Evolutionary conservation across 257 asterid genomes (phyloP).

Genomic region (Voacanga thouarsii): DNA sequence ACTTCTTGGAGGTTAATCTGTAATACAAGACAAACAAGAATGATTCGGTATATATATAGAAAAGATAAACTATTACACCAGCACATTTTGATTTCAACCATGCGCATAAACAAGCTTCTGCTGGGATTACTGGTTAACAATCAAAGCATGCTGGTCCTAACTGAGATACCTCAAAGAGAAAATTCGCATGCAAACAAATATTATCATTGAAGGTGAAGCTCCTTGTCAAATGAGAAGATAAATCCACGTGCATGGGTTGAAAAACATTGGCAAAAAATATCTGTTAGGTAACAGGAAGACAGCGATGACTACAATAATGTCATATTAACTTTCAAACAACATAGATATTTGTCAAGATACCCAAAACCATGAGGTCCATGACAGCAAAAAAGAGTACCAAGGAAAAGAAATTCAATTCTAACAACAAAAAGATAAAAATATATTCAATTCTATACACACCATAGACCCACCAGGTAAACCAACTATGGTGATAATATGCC

Average conservation of each 20-base stretch:
- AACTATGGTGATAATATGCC: background rate
- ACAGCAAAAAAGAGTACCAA: background rate
- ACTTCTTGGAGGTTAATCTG: conserved; percentile 42
- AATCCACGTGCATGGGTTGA: background rate
- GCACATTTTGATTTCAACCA: too few relatives aligned
- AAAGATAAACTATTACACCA: background rate
- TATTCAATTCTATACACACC: background rate
- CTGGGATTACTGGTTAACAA: too few relatives aligned
- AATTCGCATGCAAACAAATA: background rate
- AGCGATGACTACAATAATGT: background rate
- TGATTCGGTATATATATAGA: background rate
- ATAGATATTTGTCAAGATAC: background rate
- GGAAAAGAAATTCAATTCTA: background rate
- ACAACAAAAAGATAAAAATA: background rate
- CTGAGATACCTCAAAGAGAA: background rate
- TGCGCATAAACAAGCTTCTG: too few relatives aligned
- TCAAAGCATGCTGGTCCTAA: background rate
- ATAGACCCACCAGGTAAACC: background rate
- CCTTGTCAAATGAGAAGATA: background rate
- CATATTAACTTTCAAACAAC: background rate
- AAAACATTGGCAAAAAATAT: background rate
- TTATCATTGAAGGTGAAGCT: background rate
- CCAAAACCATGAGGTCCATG: background rate
- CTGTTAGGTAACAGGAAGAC: background rate
- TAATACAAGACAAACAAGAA: background rate